Percentiles rank a stretch among this genome's conserved stretches.
phyloP scores from a whole-genome alignment of 139 green algal genomes.

The Pleodorina starrii region DNA sequence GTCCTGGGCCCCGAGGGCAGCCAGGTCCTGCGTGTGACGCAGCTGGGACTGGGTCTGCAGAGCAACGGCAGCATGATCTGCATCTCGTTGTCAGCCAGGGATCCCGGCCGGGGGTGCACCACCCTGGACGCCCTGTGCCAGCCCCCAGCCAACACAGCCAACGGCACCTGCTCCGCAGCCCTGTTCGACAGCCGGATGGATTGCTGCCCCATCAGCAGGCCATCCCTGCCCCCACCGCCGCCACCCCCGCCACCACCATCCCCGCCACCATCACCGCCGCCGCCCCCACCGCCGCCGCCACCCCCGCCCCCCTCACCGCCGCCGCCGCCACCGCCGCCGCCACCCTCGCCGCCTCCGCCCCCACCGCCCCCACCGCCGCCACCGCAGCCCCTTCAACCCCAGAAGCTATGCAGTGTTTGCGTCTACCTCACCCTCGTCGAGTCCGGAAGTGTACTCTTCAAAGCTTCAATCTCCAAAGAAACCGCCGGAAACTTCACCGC shows the following conservation, averaged over 20 bases:
- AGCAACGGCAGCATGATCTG: not conserved
- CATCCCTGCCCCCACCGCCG: not conserved
- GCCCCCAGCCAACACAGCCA: not conserved
- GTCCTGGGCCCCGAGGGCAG: not conserved
- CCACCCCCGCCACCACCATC: not conserved
- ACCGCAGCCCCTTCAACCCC: not conserved
- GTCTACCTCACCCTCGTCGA: too few species aligned
- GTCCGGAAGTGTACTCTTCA: too few species aligned
- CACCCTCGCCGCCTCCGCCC: not conserved
- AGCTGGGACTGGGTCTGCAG: not conserved
- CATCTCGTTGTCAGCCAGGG: not conserved
- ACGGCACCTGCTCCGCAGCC: not conserved
- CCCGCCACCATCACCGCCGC: not conserved
- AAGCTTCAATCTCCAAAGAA: too few species aligned
- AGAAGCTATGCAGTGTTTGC: not conserved
- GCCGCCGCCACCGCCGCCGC: not conserved
- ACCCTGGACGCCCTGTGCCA: constrained; percentile 8
- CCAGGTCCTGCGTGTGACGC: not conserved
- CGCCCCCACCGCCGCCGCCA: not conserved
- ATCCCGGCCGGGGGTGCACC: not conserved
- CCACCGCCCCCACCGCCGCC: not conserved
- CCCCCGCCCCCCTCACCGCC: not conserved
- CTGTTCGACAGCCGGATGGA: not conserved
- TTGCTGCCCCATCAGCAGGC: not conserved
- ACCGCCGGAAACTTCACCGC: too few species aligned